These are phyloP conservation scores for Vitis vinifera DNA, from an alignment of 164 flowering plant genomes.

Conservation along the genomic window ASM3070453v1 NC_081809.1:25284001-25284500, in stretches of 20 bases:
- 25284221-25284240: too few species aligned
- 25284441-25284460: not conserved
- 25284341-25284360: not conserved
- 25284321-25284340: not conserved
- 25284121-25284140: not conserved
- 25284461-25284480: not conserved
- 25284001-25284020: conserved; percentile 68
- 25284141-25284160: too few species aligned
- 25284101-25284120: not conserved
- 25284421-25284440: not conserved
- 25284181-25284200: too few species aligned
- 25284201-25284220: too few species aligned
- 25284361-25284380: not conserved
- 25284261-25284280: too few species aligned
- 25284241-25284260: too few species aligned
- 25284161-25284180: too few species aligned
- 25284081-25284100: not conserved
- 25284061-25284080: not conserved
- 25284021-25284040: not conserved
- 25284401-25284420: not conserved
- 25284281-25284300: not conserved
- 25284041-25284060: not conserved
- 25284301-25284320: not conserved
- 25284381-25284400: not conserved
- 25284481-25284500: not conserved